Conservation (phyloP, 169 alveolate species). For the Plasmodium coatneyi region DNA sequence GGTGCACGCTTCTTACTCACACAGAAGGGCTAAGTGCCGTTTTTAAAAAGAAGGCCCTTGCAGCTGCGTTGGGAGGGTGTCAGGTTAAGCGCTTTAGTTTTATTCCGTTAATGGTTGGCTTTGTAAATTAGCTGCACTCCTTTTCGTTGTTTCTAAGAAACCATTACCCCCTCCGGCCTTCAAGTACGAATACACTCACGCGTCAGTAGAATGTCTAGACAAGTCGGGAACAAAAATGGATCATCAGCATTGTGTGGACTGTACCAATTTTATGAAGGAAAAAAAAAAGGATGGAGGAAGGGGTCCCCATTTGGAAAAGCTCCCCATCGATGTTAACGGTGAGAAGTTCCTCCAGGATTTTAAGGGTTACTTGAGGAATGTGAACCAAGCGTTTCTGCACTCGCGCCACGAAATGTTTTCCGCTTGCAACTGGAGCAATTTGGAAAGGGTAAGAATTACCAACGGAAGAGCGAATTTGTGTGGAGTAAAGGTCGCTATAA, state of each 20-base stretch:
- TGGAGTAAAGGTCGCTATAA: not conserved
- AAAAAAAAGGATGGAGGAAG: slow-evolving; percentile 13
- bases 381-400: slow-evolving; percentile 20
- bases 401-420: slow-evolving; percentile 24
- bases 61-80: not conserved
- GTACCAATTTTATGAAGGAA: slow-evolving; percentile 19
- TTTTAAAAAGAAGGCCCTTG: not conserved
- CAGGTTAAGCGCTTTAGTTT: not conserved
- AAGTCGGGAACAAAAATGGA: slow-evolving; percentile 24
- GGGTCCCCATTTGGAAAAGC: not conserved
- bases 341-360: slow-evolving; percentile 19
- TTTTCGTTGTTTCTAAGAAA: not conserved
- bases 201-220: slow-evolving; percentile 2
- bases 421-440: slow-evolving; percentile 14
- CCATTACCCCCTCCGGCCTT: not conserved
- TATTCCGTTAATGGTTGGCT: not conserved
- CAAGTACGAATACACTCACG: not conserved
- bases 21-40: not conserved
- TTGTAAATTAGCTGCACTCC: not conserved
- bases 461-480: not conserved
- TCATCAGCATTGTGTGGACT: not conserved
- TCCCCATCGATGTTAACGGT: slow-evolving; percentile 15
- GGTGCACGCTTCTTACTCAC: not conserved
- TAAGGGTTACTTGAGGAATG: slow-evolving; percentile 12
- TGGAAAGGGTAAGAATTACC: slow-evolving; percentile 26